These are phyloP conservation scores for Hypoxylon crocopeplum DNA, from an alignment of 495 filamentous ascomycete genomes.

Conservation along the genomic window DNA sequence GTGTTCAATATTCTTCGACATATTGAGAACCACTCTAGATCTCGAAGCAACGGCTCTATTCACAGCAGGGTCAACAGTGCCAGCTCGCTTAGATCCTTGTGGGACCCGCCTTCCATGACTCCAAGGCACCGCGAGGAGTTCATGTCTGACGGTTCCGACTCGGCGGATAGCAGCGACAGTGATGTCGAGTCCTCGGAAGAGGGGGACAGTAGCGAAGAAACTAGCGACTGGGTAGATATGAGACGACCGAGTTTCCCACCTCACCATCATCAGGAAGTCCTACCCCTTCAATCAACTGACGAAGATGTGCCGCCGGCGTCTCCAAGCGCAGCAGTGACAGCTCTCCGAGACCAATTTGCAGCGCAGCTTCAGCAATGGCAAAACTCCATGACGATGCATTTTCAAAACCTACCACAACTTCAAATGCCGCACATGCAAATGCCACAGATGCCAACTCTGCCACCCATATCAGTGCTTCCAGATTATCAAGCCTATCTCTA, in stretches of 20 bases:
- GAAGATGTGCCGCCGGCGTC: slow-evolving; percentile 51
- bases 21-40: slow-evolving; percentile 65
- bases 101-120: slow-evolving; percentile 59
- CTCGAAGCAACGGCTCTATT: slow-evolving; percentile 53
- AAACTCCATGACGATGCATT: slow-evolving; percentile 61
- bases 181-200: slow-evolving; percentile 50
- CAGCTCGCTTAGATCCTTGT: slow-evolving; percentile 68
- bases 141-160: slow-evolving; percentile 40
- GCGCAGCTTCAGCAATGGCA: slow-evolving; percentile 83
- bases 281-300: slow-evolving; percentile 34
- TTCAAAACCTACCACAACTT: slow-evolving; percentile 54
- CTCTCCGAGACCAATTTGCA: slow-evolving; percentile 77
- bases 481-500: slow-evolving; percentile 72
- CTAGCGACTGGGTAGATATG: slow-evolving; percentile 46
- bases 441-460: slow-evolving; percentile 60
- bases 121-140: slow-evolving; percentile 44
- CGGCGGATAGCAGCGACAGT: slow-evolving; percentile 44
- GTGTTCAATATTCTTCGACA: slow-evolving; percentile 58
- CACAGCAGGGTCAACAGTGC: slow-evolving; percentile 71
- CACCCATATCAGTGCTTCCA: slow-evolving; percentile 65
- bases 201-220: slow-evolving; percentile 45
- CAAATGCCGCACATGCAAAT: slow-evolving; percentile 75
- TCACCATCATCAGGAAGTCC: slow-evolving; percentile 26
- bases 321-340: slow-evolving; percentile 69
- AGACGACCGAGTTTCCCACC: slow-evolving; percentile 43